Evolutionary conservation across 1,284 basidiomycete species (phyloP), one percentile per base, ranked within the genome.

Genomic region (Flammula alnicola): DNA sequence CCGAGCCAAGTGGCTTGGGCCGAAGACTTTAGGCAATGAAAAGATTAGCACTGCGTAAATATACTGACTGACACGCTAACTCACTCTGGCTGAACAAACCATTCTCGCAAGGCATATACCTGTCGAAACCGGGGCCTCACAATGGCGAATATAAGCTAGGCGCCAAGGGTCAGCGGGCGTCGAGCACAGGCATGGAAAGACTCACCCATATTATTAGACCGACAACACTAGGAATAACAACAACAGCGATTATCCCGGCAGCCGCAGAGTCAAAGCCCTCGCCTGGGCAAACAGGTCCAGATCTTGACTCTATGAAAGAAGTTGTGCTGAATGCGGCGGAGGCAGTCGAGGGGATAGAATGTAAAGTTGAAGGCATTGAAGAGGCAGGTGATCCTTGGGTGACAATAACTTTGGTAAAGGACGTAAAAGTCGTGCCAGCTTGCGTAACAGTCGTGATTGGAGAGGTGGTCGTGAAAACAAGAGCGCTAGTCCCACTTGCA

Each of bases 71-170:
- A 11, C 41, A 14, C 7, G 17, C 32, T 7, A n/a, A 78, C 84
- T 70, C 62, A 88, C 86, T 81, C 79, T 67, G 75, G 79, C 38
- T 78, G 80, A 12, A 84, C 76, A 63, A 89, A 90, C 87, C 87
- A 90, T 61, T 88, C 86, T 59, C 87, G 72, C 42, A 85, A 65
- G 19, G 71, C 83, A 58, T 89, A 90, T 14, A 90, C 63, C 68
- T 88, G 84, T 48, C 86, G 78, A 61, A 81, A 84, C 47, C 76
- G 80, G 10, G 86, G 86, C 38, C 87, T 76, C 16, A 88, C 54
- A 47, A 84, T 67, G 25, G 84, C 86, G 65, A 89, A 89, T 37
- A 82, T 55, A 46, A 85, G 62, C 87, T 89, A n/a, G 52, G 30
- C 42, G 40, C 52, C 36, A 37, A 35, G 20, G 12, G 35, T 44